Evolutionary conservation across 495 filamentous ascomycete genomes (phyloP).

Genomic region (Podospora pseudopauciseta): DNA sequence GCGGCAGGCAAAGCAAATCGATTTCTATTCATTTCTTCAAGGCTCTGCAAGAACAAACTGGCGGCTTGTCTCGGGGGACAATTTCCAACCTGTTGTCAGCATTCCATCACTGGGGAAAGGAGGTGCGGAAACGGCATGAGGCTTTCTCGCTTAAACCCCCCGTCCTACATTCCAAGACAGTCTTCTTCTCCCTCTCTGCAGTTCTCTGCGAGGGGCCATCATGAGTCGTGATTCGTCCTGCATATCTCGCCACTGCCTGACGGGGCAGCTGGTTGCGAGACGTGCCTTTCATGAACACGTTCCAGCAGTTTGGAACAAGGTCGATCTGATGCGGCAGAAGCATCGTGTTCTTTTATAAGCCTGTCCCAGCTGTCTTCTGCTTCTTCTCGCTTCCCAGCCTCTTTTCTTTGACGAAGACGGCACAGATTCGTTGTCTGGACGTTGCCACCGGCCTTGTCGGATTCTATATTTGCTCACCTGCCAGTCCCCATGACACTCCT

Average conservation of each 20-base stretch:
- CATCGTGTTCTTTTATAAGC: constrained; percentile 24
- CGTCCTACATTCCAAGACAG: constrained; percentile 24
- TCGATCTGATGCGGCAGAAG: constrained; percentile 17
- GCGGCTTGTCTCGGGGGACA: constrained; percentile 7
- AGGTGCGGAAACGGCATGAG: constrained; percentile 18
- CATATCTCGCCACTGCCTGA: background rate
- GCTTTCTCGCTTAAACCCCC: constrained; percentile 5
- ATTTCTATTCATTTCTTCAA: constrained; percentile 3
- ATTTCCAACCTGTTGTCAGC: constrained; percentile 13
- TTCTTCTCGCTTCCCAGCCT: constrained; percentile 11
- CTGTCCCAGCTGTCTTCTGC: constrained; percentile 3
- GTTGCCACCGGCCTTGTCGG: background rate
- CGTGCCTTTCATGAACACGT: constrained; percentile 13
- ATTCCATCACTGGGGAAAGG: constrained; percentile 24
- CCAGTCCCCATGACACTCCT: constrained; percentile 25
- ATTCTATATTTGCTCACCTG: constrained; percentile 5
- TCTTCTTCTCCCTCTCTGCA: background rate
- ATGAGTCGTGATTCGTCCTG: background rate
- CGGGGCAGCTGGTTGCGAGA: constrained; percentile 1
- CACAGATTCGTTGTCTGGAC: constrained; percentile 5
- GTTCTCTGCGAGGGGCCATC: background rate
- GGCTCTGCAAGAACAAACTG: constrained; percentile 3
- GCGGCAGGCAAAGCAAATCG: constrained; percentile 12
- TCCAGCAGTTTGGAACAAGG: constrained; percentile 19
- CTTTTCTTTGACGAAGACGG: constrained; percentile 17